Base-by-base conservation (phyloP, 2,329 filamentous ascomycete species). In the Volutella citrinella region DNA sequence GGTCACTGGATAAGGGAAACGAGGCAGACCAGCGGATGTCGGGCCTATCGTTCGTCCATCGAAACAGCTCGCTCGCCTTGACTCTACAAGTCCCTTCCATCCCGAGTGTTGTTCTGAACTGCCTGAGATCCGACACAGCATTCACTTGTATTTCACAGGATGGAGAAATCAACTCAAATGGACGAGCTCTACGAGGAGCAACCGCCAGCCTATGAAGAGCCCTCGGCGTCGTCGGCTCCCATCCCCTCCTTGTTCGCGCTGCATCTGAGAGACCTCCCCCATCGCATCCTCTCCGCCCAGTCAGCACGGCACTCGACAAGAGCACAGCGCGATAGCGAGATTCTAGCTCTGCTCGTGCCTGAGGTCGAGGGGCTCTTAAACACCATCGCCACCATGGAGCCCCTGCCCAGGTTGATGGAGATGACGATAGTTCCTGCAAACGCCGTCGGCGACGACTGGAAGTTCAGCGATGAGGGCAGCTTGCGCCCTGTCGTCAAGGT, bases 341-440 rank as follows among this genome's bases (percentile, higher is more conserved):
- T 66, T 4, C 43, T 70, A 11, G 53, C 66, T 1, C 51, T 63
- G 4, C 40, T 74, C 4, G 50, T 66, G 0, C 66, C 68, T 5
- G 55, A 61, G 25, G 46, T 75, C 28, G 61, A 69, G 22, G 45
- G 52, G 2, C 66, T 74, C 40, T 43, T 74, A 3, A 52, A 55
- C 3, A 57, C 61, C 11, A 49, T 73, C 17, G 60, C 59, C 3
- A 42, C 47, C 6, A 45, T 57, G 25, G 48, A 61, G 4, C 51
- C 48, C 1, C 47, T 57, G 1, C 61, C 63, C 2, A 42, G 50
- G 3, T 32, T 61, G 1, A 61, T 69, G 2, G 65, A 71, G 30
- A 59, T 74, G 27, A 65, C 61, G 7, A 51, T 76, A 21, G 61
- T 76, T 0, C 72, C 72, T 0, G 63, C 48, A 3, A 48, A 50